These are phyloP conservation scores for Suillus lakei DNA, from an alignment of 768 basidiomycete genomes.

Conservation along the genomic window DNA sequence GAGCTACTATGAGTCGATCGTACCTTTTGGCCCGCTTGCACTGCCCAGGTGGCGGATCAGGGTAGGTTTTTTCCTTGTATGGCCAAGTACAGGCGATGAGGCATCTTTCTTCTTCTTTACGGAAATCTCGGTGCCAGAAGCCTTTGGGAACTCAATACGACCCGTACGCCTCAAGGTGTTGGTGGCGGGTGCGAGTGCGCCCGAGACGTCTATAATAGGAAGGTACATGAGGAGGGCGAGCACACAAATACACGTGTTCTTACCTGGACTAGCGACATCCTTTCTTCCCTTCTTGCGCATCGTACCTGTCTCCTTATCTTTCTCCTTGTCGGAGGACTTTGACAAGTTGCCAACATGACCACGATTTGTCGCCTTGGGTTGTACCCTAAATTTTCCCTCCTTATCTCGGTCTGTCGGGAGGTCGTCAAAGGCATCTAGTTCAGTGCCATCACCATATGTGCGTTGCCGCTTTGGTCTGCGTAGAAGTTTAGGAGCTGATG, in stretches of 20 bases:
- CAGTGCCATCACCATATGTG: conserved; percentile 86
- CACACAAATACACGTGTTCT: conserved; percentile 22
- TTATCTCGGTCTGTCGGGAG: conserved; percentile 85
- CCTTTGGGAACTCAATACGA: conserved; percentile 58
- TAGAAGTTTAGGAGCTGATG: conserved; percentile 65
- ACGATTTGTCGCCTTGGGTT: conserved; percentile 71
- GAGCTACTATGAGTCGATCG: conserved; percentile 22
- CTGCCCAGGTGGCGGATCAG: conserved; percentile 86
- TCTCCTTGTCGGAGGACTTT: conserved; percentile 42
- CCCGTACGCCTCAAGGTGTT: conserved; percentile 62
- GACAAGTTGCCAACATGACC: conserved; percentile 57
- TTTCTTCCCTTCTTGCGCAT: conserved; percentile 60
- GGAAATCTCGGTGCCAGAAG: conserved; percentile 38
- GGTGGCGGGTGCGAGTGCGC: conserved; percentile 45
- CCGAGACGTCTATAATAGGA: conserved; percentile 22
- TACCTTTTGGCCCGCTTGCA: conserved; percentile 73
- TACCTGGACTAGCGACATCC: conserved; percentile 52
- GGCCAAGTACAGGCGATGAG: conserved; percentile 47
- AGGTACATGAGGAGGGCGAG: not conserved
- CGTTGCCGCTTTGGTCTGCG: conserved; percentile 78
- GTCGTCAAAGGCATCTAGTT: conserved; percentile 88
- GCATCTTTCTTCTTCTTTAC: conserved; percentile 61
- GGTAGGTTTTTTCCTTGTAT: conserved; percentile 77
- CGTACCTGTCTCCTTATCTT: conserved; percentile 56
- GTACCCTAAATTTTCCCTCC: conserved; percentile 74